These are phyloP conservation scores for Pinus albicaulis DNA, from an alignment of 75 land plant species.

Conservation along the genomic window DNA sequence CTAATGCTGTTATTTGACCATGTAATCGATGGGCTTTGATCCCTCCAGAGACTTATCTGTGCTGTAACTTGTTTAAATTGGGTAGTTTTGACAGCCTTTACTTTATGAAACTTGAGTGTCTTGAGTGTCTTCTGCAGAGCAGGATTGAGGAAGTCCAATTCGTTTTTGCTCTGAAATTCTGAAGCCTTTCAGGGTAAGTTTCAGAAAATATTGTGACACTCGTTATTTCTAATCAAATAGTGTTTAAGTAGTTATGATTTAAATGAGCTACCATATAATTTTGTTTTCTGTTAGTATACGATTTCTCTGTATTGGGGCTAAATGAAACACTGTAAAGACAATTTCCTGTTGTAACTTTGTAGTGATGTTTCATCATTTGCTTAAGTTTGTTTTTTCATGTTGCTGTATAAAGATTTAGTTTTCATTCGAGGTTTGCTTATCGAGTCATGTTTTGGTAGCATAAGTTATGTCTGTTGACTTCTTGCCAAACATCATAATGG, in stretches of 20 bases:
- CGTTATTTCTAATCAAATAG: background rate
- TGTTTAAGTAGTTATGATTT: background rate
- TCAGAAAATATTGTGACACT: background rate
- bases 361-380: background rate
- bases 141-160: constrained; percentile 8
- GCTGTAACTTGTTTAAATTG: constrained; percentile 7
- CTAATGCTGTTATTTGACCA: constrained; percentile 1
- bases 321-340: background rate
- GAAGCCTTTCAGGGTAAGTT: constrained; percentile 9
- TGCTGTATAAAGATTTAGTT: too few relatives aligned
- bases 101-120: background rate
- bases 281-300: background rate
- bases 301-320: background rate
- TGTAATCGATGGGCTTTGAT: constrained; percentile 3
- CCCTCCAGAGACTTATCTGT: constrained; percentile 6
- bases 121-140: constrained; percentile 11
- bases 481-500: background rate
- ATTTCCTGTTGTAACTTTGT: background rate
- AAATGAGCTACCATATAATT: background rate
- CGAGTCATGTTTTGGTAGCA: background rate
- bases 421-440: too few relatives aligned
- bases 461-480: background rate
- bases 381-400: background rate
- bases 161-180: constrained; percentile 9
- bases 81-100: constrained; percentile 4